phyloP scores from a whole-genome alignment of 108 stramenopile species.

The Skeletonema costatum region DNA sequence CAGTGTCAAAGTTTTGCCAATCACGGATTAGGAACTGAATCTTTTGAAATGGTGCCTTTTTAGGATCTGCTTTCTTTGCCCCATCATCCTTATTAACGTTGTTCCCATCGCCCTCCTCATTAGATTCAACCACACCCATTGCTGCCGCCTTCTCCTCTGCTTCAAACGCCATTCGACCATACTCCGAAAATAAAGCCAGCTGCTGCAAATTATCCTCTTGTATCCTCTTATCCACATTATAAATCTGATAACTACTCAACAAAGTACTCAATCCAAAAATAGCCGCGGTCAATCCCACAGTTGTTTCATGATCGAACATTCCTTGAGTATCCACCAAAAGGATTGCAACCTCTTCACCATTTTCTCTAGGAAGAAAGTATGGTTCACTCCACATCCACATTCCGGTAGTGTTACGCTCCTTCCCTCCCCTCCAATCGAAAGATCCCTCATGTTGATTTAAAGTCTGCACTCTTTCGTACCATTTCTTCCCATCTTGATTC shows the following conservation, averaged over 20 bases:
- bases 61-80: not conserved
- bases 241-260: conserved; percentile 93
- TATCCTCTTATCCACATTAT: conserved; percentile 98
- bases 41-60: conserved; percentile 89
- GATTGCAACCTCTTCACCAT: conserved; percentile 83
- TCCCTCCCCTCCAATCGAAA: conserved; percentile 96
- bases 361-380: conserved; percentile 67
- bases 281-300: conserved; percentile 93
- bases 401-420: conserved; percentile 95
- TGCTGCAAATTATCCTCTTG: conserved; percentile 99
- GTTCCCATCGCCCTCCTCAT: conserved; percentile 5
- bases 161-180: conserved; percentile 92
- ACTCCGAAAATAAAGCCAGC: conserved; percentile 97
- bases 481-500: conserved; percentile 42
- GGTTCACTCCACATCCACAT: conserved; percentile 99
- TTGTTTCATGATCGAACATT: conserved; percentile 99
- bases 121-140: conserved; percentile 26
- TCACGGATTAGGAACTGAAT: conserved; percentile 98
- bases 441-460: conserved; percentile 64
- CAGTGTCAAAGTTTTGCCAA: conserved; percentile 95
- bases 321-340: conserved; percentile 99
- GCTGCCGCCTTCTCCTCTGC: conserved; percentile 55
- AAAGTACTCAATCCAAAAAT: conserved; percentile 97
- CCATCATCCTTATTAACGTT: not conserved
- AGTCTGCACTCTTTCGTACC: conserved; percentile 66